Conservation (phyloP, 257 asterid genomes). For the Mentha longifolia region DNA sequence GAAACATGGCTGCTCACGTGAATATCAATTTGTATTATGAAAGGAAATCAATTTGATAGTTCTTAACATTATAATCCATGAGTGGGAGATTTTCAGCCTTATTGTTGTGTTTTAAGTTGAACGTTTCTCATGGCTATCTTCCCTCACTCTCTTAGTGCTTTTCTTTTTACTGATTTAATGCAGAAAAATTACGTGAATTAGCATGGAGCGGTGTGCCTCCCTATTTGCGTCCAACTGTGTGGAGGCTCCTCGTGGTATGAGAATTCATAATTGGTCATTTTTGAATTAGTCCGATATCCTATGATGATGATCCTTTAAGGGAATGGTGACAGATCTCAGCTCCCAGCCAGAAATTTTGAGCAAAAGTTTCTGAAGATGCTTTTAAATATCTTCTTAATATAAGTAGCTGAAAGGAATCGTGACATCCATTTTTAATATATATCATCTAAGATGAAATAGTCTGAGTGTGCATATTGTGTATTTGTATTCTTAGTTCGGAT, state of each 20-base stretch:
- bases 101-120: background rate
- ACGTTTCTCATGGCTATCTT: slow-evolving; percentile 6
- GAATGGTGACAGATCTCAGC: background rate
- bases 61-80: background rate
- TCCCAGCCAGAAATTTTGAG: background rate
- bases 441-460: background rate
- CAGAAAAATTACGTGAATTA: slow-evolving; percentile 91
- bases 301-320: background rate
- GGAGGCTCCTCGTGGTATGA: slow-evolving; percentile 97
- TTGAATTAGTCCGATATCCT: background rate
- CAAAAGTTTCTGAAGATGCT: background rate
- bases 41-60: slow-evolving; percentile 1
- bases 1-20: background rate
- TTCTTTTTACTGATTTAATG: slow-evolving; percentile 28
- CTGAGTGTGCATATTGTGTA: background rate
- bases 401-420: slow-evolving; percentile 6
- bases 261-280: background rate
- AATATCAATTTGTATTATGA: slow-evolving; percentile 1
- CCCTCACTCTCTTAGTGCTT: slow-evolving; percentile 23
- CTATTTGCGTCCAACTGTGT: slow-evolving; percentile 85
- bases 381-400: background rate
- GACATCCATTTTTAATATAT: slow-evolving; percentile 4
- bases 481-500: slow-evolving; percentile 3
- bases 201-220: slow-evolving; percentile 99
- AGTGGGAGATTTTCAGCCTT: slow-evolving; percentile 11